These are phyloP conservation scores for Pleoardoris graminearum DNA, from an alignment of 2,329 filamentous ascomycete genomes.

Conservation along the genomic window DNA sequence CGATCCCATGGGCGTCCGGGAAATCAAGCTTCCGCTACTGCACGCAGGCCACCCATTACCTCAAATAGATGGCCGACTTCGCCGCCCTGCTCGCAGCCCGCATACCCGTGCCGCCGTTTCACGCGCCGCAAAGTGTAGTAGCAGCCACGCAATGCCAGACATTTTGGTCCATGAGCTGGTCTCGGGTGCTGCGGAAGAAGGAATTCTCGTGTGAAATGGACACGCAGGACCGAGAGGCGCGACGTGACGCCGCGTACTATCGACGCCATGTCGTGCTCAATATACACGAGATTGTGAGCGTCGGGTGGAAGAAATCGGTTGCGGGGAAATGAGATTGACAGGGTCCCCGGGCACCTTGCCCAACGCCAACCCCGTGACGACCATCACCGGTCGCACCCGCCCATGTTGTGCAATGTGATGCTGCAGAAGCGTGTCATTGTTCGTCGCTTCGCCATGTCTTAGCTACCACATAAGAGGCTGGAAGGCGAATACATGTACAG, in stretches of 20 bases:
- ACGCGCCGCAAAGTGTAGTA: constrained; percentile 1
- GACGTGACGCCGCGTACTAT: constrained; percentile 20
- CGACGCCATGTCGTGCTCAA: constrained; percentile 1
- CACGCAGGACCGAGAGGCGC: not conserved
- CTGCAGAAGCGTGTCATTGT: not conserved
- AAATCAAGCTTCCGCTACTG: constrained; percentile 7
- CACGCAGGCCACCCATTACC: constrained; percentile 6
- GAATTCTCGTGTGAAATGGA: not conserved
- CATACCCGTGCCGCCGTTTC: constrained; percentile 1
- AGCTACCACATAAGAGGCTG: no score
- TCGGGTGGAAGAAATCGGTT: not conserved
- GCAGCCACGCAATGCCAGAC: no score
- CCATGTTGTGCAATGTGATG: not conserved
- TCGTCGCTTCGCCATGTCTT: no score
- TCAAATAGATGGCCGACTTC: constrained; percentile 6
- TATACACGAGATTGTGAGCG: not conserved
- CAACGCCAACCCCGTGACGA: not conserved
- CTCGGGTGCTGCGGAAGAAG: not conserved
- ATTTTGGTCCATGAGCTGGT: no score
- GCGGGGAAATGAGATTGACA: not conserved
- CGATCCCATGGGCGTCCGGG: not conserved
- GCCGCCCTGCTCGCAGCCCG: no score
- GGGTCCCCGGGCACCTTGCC: not conserved
- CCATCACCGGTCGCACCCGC: not conserved
- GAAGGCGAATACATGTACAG: no score